These are phyloP conservation scores for Penicillium subrubescens DNA, from an alignment of 495 filamentous ascomycete genomes.

Conservation along the genomic window DNA sequence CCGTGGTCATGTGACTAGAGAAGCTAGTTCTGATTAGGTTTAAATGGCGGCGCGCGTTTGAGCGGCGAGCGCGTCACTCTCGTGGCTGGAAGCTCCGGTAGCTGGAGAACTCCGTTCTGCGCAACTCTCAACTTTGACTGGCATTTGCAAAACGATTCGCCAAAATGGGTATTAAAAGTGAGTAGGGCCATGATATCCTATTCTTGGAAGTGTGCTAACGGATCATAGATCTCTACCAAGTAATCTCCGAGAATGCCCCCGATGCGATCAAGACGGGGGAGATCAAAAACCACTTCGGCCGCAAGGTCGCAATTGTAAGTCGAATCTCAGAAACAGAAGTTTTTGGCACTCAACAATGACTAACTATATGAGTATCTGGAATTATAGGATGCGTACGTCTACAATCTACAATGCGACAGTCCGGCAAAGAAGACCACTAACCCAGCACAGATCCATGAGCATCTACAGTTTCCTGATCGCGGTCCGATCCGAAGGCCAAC, in stretches of 20 bases:
- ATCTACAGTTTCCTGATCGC: slow-evolving; percentile 99
- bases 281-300: slow-evolving; percentile 97
- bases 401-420: slow-evolving; percentile 1
- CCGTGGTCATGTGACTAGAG: not conserved
- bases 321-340: not conserved
- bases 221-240: slow-evolving; percentile 67
- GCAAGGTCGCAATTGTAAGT: slow-evolving; percentile 94
- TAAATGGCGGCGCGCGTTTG: slow-evolving; percentile 35
- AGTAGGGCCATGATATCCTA: slow-evolving; percentile 15
- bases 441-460: slow-evolving; percentile 79
- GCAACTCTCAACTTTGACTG: not conserved
- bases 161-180: slow-evolving; percentile 89
- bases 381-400: slow-evolving; percentile 78
- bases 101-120: slow-evolving; percentile 7
- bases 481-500: slow-evolving; percentile 93
- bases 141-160: not conserved
- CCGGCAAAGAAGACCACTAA: slow-evolving; percentile 19
- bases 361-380: slow-evolving; percentile 15
- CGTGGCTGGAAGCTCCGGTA: slow-evolving; percentile 15
- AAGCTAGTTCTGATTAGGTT: slow-evolving; percentile 31
- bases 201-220: slow-evolving; percentile 9
- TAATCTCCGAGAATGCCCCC: slow-evolving; percentile 90
- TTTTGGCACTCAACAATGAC: not conserved
- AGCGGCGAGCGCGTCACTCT: slow-evolving; percentile 31
- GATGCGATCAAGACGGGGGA: slow-evolving; percentile 95